Percentiles rank a stretch among this genome's conserved stretches.
These are phyloP conservation scores for Ceratocystis lukuohia DNA, from an alignment of 2,329 filamentous ascomycete genomes.

Conservation along the genomic window DNA sequence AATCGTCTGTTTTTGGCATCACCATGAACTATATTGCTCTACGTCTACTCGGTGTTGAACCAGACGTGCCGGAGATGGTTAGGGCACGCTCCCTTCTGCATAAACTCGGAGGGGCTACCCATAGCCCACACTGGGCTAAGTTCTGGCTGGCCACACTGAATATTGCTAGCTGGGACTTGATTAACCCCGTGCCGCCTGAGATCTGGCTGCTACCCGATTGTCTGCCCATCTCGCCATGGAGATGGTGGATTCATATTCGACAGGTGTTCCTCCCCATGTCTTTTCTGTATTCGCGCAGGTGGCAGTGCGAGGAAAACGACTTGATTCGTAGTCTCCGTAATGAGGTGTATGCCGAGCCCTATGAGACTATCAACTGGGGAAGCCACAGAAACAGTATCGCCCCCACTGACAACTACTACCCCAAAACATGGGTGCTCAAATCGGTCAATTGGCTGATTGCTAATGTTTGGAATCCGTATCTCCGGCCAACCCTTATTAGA, in stretches of 20 bases:
- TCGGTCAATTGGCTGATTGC: constrained; percentile 64
- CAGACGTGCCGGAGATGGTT: constrained; percentile 73
- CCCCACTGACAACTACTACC: constrained; percentile 75
- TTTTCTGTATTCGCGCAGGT: constrained; percentile 74
- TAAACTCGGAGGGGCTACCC: constrained; percentile 69
- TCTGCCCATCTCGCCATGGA: constrained; percentile 79
- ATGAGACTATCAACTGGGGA: constrained; percentile 64
- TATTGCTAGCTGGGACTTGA: constrained; percentile 75
- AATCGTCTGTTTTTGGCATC: constrained; percentile 84
- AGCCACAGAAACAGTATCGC: constrained; percentile 72
- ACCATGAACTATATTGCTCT: constrained; percentile 74
- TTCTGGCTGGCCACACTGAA: constrained; percentile 84
- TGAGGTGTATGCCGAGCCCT: constrained; percentile 71
- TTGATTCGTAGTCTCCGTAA: constrained; percentile 59
- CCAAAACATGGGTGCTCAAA: constrained; percentile 75
- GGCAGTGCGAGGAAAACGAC: constrained; percentile 61
- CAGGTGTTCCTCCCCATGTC: constrained; percentile 90
- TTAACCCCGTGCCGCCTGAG: constrained; percentile 89
- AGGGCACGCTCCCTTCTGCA: constrained; percentile 74
- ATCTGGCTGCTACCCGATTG: constrained; percentile 87
- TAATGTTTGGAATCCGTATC: constrained; percentile 65
- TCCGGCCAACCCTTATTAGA: constrained; percentile 53
- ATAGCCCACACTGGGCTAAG: constrained; percentile 90
- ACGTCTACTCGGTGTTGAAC: constrained; percentile 66
- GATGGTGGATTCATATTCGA: constrained; percentile 98